These are phyloP conservation scores for Epichloe uncinata DNA, from an alignment of 2,329 filamentous ascomycete species.

Conservation along the genomic window DNA sequence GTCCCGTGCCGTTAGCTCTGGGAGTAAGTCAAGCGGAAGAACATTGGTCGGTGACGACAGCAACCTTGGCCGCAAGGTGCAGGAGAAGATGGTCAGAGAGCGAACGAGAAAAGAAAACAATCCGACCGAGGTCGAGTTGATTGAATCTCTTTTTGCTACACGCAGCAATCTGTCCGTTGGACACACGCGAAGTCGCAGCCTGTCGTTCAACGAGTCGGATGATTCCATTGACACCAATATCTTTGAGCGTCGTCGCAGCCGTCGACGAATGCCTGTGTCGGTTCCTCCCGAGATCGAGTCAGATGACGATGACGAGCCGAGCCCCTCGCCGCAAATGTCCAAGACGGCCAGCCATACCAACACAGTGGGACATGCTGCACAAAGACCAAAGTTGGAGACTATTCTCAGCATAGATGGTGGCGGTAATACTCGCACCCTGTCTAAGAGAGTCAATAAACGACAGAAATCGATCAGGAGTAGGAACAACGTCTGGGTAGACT, in stretches of 20 bases:
- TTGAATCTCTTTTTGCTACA: slow-evolving; percentile 27
- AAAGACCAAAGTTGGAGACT: slow-evolving; percentile 32
- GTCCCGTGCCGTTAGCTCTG: slow-evolving; percentile 46
- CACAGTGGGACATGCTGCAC: slow-evolving; percentile 20
- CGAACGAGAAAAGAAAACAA: slow-evolving; percentile 29
- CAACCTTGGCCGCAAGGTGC: slow-evolving; percentile 28
- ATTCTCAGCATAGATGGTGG: slow-evolving; percentile 29
- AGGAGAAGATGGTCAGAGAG: slow-evolving; percentile 33
- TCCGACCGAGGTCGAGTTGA: slow-evolving; percentile 30
- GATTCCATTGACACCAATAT: slow-evolving; percentile 17
- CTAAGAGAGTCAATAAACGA: slow-evolving; percentile 18
- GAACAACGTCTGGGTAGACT: slow-evolving; percentile 15
- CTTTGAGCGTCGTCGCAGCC: slow-evolving; percentile 15
- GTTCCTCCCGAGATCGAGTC: slow-evolving; percentile 18
- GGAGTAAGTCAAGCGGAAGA: slow-evolving; percentile 34
- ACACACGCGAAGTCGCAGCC: slow-evolving; percentile 22
- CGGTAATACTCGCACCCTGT: slow-evolving; percentile 15
- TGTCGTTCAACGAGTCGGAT: slow-evolving; percentile 25
- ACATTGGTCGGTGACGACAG: slow-evolving; percentile 29
- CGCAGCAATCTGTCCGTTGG: slow-evolving; percentile 20
- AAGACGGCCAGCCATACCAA: slow-evolving; percentile 15
- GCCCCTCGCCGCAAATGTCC: slow-evolving; percentile 12
- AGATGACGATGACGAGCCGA: slow-evolving; percentile 21
- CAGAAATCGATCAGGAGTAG: slow-evolving; percentile 18
- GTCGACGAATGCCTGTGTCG: slow-evolving; percentile 16